Percentiles rank a stretch among this genome's conserved stretches.
phyloP scores from a whole-genome alignment of 495 filamentous ascomycete species.

The Zalerion maritima region DNA sequence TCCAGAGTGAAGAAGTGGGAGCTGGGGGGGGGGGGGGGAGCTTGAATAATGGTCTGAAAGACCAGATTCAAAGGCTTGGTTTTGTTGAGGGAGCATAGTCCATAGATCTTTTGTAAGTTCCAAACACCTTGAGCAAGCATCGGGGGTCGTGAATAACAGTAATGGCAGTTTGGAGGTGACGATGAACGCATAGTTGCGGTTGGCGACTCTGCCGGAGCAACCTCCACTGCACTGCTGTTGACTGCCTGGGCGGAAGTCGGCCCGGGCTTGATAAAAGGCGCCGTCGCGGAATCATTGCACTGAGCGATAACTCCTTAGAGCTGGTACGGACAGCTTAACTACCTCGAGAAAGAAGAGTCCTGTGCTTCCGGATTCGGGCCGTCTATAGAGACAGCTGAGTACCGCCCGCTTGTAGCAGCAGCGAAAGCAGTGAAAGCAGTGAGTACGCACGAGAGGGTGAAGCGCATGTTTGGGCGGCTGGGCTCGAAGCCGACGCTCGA shows the following conservation, averaged over 20 bases:
- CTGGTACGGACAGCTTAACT: too few relatives aligned
- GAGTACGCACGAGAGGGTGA: too few relatives aligned
- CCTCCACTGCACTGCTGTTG: slow-evolving; percentile 35
- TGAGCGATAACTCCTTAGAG: too few relatives aligned
- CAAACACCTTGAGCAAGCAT: background rate
- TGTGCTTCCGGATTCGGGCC: too few relatives aligned
- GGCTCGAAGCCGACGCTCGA: too few relatives aligned
- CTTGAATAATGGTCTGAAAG: slow-evolving; percentile 46
- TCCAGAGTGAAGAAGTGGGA: slow-evolving; percentile 36
- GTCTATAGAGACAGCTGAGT: too few relatives aligned
- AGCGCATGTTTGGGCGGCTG: too few relatives aligned
- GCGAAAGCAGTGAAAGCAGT: too few relatives aligned
- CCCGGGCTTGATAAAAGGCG: slow-evolving; percentile 34
- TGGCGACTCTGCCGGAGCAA: slow-evolving; percentile 42
- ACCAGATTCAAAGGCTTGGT: slow-evolving; percentile 40
- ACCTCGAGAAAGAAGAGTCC: too few relatives aligned
- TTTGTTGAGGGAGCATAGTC: slow-evolving; percentile 42
- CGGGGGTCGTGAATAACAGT: slow-evolving; percentile 1
- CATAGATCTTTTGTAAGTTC: slow-evolving; percentile 17
- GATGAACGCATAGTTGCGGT: slow-evolving; percentile 41
- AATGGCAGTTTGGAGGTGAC: slow-evolving; percentile 40
- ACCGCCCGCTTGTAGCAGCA: too few relatives aligned
- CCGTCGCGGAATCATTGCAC: slow-evolving; percentile 43
- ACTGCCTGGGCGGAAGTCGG: slow-evolving; percentile 33
- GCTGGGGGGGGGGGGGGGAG: slow-evolving; percentile 23